phyloP scores from a whole-genome alignment of 257 asterid genomes.

The Solanum habrochaites region DNA sequence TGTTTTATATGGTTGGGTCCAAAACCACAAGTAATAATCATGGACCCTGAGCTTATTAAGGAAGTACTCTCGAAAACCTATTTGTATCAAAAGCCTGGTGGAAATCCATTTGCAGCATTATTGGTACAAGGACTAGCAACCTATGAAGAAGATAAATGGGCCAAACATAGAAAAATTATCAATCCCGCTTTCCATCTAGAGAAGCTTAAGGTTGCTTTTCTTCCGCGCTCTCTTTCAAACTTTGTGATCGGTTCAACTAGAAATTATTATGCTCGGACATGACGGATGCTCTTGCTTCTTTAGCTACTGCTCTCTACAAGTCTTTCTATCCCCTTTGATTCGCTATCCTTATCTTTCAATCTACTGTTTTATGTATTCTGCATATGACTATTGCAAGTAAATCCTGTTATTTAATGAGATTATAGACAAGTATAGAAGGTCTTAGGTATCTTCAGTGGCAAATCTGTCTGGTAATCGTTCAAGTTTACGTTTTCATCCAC shows the following conservation, averaged over 20 bases:
- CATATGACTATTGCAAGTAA: not conserved
- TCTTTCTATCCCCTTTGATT: not conserved
- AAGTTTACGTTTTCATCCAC: not conserved
- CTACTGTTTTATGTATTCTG: not conserved
- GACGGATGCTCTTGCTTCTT: not conserved
- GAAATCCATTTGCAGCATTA: constrained; percentile 26
- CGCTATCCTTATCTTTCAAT: not conserved
- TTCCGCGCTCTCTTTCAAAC: not conserved
- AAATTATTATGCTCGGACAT: not conserved
- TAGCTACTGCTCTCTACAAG: not conserved
- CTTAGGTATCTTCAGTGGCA: not conserved
- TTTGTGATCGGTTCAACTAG: not conserved
- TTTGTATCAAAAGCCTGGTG: constrained; percentile 14
- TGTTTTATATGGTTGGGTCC: constrained; percentile 46
- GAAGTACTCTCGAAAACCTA: constrained; percentile 28
- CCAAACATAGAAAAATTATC: constrained; percentile 43
- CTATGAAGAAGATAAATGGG: constrained; percentile 40
- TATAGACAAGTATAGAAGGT: not conserved
- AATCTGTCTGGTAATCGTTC: not conserved
- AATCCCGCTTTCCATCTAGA: not conserved
- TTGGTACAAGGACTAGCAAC: constrained; percentile 21
- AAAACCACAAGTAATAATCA: constrained; percentile 23
- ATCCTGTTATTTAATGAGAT: not conserved
- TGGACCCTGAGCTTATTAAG: constrained; percentile 33
- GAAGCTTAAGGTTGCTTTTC: not conserved